Conservation (phyloP, 495 filamentous ascomycete species). For the Talaromyces trachyspermus region DNA sequence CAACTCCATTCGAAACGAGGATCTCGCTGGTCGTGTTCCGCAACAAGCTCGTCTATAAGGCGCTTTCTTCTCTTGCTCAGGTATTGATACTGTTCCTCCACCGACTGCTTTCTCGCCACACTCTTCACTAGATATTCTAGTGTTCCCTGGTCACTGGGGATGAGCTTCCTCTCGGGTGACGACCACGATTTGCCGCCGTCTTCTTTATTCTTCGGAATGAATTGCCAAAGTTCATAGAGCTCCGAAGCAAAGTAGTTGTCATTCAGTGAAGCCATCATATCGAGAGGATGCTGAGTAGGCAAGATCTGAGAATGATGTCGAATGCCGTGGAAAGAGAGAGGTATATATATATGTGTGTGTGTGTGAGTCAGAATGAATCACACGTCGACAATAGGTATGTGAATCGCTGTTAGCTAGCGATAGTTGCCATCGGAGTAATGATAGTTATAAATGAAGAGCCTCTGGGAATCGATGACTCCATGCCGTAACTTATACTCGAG, state of each 20-base stretch:
- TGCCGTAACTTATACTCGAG: too few species aligned
- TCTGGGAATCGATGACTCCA: too few species aligned
- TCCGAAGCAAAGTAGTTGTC: too few species aligned
- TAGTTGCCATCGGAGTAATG: too few species aligned
- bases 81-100: neutral
- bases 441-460: too few species aligned
- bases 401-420: too few species aligned
- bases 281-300: neutral
- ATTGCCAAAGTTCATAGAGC: neutral
- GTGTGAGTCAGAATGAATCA: too few species aligned
- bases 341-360: too few species aligned
- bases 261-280: neutral
- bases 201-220: neutral
- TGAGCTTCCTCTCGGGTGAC: neutral
- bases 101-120: neutral
- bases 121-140: neutral
- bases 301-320: conserved; percentile 2
- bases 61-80: neutral
- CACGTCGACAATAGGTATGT: too few species aligned
- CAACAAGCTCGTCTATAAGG: neutral
- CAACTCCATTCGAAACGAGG: conserved; percentile 28
- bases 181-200: neutral
- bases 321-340: conserved; percentile 7
- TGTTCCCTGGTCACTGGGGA: neutral
- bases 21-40: conserved; percentile 7